Base-by-base conservation (phyloP, 805 yeast genomes). In the Starmerella stellata region DNA sequence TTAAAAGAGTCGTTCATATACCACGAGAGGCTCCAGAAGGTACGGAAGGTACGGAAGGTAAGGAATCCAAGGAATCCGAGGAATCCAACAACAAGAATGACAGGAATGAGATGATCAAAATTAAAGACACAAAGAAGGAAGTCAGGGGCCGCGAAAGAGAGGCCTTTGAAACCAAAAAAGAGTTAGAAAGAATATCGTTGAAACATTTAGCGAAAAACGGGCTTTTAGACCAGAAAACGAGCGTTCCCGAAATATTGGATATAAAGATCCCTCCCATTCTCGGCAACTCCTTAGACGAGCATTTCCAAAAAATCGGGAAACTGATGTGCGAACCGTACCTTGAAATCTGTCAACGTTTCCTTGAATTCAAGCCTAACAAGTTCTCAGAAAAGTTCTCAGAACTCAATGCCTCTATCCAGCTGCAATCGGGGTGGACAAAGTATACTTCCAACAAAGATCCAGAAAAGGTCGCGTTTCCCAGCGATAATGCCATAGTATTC, bases 211-310 rank as follows among this genome's bases (percentile, higher is more conserved):
- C 27, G 9, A 21, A 21, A 4, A 38, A 43, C 21, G 35, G 30
- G 2, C 34, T 51, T 2, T 30, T 47, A 5, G 44, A 45, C 30
- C 50, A 47, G 36, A 34, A 38, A 13, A 50, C 53, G 1, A 35
- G 28, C 21, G 19, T 35, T 34, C 52, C 52, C 1, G 20, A 29
- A 13, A 20, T 31, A 1, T 17, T 46, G 2, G 21, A 39, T 9
- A 29, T 50, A 3, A 43, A 65, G 14, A 53, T 85, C 13, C 98
- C 99, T 0, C 56, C 59, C 19, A 54, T 87, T n/a, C 72, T 74
- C 37, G 98, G 96, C 0, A 41, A 54, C 1, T 30, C 74, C 5
- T 57, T 90, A 5, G 92, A 79, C 52, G 93, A 81, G 51, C 99
- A 90, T 61, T 90, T 90, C 54, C 67, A 72, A 48, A 66, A 69